These are phyloP conservation scores for Polytolypa hystricis DNA, from an alignment of 2,329 filamentous ascomycete genomes.

Conservation along the genomic window DNA sequence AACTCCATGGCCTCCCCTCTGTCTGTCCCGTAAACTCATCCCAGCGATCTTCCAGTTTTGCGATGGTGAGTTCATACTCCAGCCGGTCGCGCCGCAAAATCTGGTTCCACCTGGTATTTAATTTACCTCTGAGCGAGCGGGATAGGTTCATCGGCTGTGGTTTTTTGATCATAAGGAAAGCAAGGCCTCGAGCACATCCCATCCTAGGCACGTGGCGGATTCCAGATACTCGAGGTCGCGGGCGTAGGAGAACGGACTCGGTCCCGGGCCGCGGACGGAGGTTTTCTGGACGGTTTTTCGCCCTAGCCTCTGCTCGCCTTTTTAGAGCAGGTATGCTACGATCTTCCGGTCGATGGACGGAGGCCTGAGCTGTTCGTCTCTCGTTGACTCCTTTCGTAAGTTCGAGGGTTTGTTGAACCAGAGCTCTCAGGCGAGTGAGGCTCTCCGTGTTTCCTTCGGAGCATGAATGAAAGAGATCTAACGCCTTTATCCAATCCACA, in stretches of 20 bases:
- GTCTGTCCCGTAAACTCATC: conserved; percentile 22
- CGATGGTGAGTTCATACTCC: conserved; percentile 20
- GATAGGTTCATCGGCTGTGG: conserved; percentile 32
- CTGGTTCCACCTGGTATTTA: conserved; percentile 24
- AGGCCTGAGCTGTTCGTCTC: conserved; percentile 12
- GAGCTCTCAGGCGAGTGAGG: conserved; percentile 15
- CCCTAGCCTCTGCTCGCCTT: conserved; percentile 17
- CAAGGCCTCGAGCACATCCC: conserved; percentile 32
- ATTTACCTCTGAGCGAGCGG: conserved; percentile 25
- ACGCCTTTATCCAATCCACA: conserved; percentile 18
- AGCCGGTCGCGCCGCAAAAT: conserved; percentile 24
- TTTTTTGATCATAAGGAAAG: conserved; percentile 35
- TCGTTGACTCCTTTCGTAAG: conserved; percentile 14
- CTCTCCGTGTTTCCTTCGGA: conserved; percentile 19
- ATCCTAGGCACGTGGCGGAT: conserved; percentile 30
- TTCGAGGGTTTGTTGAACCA: conserved; percentile 19
- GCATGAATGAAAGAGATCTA: conserved; percentile 28
- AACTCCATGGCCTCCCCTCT: conserved; percentile 18
- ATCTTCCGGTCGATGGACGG: conserved; percentile 8
- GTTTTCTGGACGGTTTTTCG: conserved; percentile 18
- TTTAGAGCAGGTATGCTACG: conserved; percentile 14
- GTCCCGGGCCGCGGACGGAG: conserved; percentile 23
- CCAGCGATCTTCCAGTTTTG: conserved; percentile 33
- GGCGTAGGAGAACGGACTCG: conserved; percentile 23
- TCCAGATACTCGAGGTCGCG: conserved; percentile 23